Percentiles rank a stretch among this genome's conserved stretches.
Conservation (phyloP, 2,329 filamentous ascomycete genomes). For the Calonectria henricotiae region DNA sequence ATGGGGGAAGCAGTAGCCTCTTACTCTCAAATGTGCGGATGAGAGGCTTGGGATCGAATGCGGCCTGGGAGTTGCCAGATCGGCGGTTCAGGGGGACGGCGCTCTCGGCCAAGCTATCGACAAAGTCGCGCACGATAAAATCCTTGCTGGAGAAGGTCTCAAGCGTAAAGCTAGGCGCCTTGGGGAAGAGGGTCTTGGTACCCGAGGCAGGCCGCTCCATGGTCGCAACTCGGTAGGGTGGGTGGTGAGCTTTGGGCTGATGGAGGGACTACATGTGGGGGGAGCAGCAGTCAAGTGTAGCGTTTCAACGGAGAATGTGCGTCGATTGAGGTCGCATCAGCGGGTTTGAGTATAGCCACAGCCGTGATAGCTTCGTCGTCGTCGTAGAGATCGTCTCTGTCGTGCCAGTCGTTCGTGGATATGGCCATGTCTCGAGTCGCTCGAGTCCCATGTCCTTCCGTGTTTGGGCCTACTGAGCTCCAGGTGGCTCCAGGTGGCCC, state of each 20-base stretch:
- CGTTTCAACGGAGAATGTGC: constrained; percentile 11
- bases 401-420: constrained; percentile 43
- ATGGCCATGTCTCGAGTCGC: constrained; percentile 39
- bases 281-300: constrained; percentile 33
- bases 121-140: constrained; percentile 98
- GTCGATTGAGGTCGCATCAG: constrained; percentile 29
- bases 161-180: constrained; percentile 86
- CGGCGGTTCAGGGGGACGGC: constrained; percentile 86
- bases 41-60: constrained; percentile 95
- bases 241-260: constrained; percentile 43
- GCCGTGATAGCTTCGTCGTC: constrained; percentile 30
- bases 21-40: constrained; percentile 93
- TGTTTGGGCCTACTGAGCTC: constrained; percentile 38
- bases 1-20: constrained; percentile 50
- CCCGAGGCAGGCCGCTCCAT: constrained; percentile 66
- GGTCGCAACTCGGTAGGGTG: constrained; percentile 51
- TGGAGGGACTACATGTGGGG: constrained; percentile 55
- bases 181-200: constrained; percentile 81
- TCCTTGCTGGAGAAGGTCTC: constrained; percentile 92
- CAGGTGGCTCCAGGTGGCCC: constrained; percentile 36
- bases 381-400: constrained; percentile 41
- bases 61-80: constrained; percentile 76
- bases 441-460: constrained; percentile 41
- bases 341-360: constrained; percentile 23
- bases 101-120: constrained; percentile 91